Base-by-base conservation (phyloP, 1,284 basidiomycete genomes). In the Phellopilus nigrolimitatus region DNA sequence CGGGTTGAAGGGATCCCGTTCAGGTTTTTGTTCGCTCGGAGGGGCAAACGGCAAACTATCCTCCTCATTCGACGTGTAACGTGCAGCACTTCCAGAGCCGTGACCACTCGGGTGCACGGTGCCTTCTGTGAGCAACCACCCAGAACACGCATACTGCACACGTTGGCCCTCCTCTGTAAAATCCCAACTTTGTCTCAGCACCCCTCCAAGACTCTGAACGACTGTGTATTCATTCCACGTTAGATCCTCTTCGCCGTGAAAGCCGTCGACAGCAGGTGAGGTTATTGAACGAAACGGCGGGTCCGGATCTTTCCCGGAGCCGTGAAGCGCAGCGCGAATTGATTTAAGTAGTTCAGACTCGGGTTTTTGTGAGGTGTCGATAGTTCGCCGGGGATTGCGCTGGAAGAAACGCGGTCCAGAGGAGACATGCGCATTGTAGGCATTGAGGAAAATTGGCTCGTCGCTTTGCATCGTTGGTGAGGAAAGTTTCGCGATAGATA, bases 111-210 rank as follows among this genome's bases (percentile, higher is more conserved):
- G 34, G 22, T 52, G 54, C n/a, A 52, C 40, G 1, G 48, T 49
- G 6, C 45, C 49, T 25, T 49, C 47, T 19, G 27, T 38, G 7
- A 47, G 30, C 44, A 93, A 76, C 67, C 76, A 79, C 4, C 84
- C 90, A 42, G 90, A 78, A 57, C 85, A 84, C 1, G 86, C 91
- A 68, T 76, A 88, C 51, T 85, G 82, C 31, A 94, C 78, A 1
- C 77, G 73, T 62, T 91, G 83, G 4, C 73, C 75, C 59, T 90
- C 84, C 24, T 82, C 72, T 4, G 74, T 68, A 61, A 90, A 91
- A 46, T 78, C 80, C 82, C 87, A 94, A 59, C 82, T 81, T 59
- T 84, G 82, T 49, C 74, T 71, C 41, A 93, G 75, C 22, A 90
- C 70, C 1, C 82, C 82, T 0, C 88, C 90, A 22, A 75, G 70